phyloP scores from a whole-genome alignment of 352 stramenopile genomes.

The Aphanomyces astaci region DNA sequence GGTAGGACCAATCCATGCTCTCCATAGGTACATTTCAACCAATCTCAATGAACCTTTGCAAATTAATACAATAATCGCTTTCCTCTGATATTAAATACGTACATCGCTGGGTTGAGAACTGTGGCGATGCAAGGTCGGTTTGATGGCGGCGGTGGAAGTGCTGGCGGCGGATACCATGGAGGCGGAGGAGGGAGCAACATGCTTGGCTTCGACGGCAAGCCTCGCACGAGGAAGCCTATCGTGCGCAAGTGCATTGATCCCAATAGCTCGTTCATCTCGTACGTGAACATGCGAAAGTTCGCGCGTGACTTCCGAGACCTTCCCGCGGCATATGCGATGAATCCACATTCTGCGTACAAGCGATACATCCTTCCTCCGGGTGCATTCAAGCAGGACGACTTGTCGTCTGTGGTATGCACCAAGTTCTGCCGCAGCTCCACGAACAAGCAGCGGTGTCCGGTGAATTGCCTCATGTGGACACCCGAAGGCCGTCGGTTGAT shows the following conservation, averaged over 20 bases:
- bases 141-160: too few relatives aligned
- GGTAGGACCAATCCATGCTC: too few relatives aligned
- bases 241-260: constrained; percentile 82
- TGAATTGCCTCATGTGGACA: constrained; percentile 94
- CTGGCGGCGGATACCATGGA: constrained; percentile 13
- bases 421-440: constrained; percentile 84
- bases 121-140: too few relatives aligned
- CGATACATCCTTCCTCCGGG: constrained; percentile 67
- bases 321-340: constrained; percentile 26
- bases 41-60: too few relatives aligned
- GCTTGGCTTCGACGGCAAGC: constrained; percentile 18
- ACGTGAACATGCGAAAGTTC: constrained; percentile 68
- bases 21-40: too few relatives aligned
- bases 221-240: constrained; percentile 81
- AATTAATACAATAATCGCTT: too few relatives aligned
- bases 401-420: constrained; percentile 72
- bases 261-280: constrained; percentile 80
- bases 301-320: constrained; percentile 46
- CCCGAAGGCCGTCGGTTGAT: constrained; percentile 91
- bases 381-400: constrained; percentile 54
- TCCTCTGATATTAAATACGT: too few relatives aligned
- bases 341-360: constrained; percentile 80
- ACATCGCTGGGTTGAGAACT: too few relatives aligned
- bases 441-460: constrained; percentile 87
- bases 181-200: too few relatives aligned